These are phyloP conservation scores for Ophiostoma ulmi DNA, from an alignment of 2,329 filamentous ascomycete species.

Conservation along the genomic window DNA sequence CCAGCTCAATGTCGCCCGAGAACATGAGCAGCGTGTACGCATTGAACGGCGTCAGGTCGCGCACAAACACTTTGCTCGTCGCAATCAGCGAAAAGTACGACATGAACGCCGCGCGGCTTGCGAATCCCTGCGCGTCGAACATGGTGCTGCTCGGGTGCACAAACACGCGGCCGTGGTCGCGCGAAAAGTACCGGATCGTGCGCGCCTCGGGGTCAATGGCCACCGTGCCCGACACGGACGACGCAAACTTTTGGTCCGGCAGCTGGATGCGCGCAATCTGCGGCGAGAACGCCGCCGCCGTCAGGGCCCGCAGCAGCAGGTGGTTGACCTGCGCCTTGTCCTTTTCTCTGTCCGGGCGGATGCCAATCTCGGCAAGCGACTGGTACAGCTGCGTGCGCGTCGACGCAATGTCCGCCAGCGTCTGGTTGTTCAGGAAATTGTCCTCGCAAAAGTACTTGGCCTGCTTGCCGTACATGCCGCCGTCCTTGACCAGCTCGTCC, in stretches of 20 bases:
- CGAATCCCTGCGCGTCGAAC: slow-evolving; percentile 76
- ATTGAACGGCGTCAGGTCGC: slow-evolving; percentile 90
- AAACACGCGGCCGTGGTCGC: slow-evolving; percentile 81
- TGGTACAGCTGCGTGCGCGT: slow-evolving; percentile 82
- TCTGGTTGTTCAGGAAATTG: slow-evolving; percentile 79
- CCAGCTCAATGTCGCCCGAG: slow-evolving; percentile 77
- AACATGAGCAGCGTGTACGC: slow-evolving; percentile 85
- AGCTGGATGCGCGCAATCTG: slow-evolving; percentile 90
- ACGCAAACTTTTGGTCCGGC: slow-evolving; percentile 91
- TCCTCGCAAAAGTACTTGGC: slow-evolving; percentile 74
- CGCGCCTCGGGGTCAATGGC: slow-evolving; percentile 88
- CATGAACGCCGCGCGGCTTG: slow-evolving; percentile 69
- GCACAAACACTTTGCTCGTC: slow-evolving; percentile 85
- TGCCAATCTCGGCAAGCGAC: slow-evolving; percentile 78
- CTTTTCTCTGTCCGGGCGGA: slow-evolving; percentile 50
- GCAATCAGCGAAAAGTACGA: slow-evolving; percentile 89
- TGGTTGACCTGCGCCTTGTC: slow-evolving; percentile 31
- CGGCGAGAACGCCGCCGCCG: slow-evolving; percentile 71
- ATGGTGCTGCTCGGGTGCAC: slow-evolving; percentile 85
- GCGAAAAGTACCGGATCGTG: slow-evolving; percentile 88
- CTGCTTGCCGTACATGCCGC: slow-evolving; percentile 50
- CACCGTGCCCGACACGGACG: slow-evolving; percentile 79
- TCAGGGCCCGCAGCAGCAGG: slow-evolving; percentile 61
- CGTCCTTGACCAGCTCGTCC: slow-evolving; percentile 59
- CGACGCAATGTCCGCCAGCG: slow-evolving; percentile 79